phyloP scores from a whole-genome alignment of 805 yeast species.

The Lachancea waltii region DNA sequence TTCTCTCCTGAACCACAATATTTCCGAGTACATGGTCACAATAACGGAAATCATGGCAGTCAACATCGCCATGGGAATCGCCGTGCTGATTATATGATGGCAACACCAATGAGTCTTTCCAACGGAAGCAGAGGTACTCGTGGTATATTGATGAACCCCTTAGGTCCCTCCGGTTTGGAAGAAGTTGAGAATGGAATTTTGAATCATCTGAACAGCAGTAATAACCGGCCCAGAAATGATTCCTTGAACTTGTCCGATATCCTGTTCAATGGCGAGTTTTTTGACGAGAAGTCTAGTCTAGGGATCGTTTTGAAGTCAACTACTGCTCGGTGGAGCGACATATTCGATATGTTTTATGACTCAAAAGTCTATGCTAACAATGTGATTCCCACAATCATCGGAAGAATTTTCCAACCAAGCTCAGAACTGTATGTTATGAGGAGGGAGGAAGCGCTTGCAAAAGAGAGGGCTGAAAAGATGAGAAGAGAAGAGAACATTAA shows the following conservation, averaged over 20 bases:
- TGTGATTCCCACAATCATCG: constrained; percentile 39
- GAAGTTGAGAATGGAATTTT: constrained; percentile 29
- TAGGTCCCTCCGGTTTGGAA: constrained; percentile 31
- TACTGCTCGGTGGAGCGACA: constrained; percentile 62
- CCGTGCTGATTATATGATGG: constrained; percentile 19
- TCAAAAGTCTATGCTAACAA: constrained; percentile 34
- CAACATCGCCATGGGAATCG: constrained; percentile 19
- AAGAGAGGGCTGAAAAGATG: constrained; percentile 29
- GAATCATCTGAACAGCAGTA: constrained; percentile 22
- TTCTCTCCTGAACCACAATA: constrained; percentile 26
- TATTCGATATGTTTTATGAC: constrained; percentile 45
- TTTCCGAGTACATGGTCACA: constrained; percentile 23
- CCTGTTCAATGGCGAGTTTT: constrained; percentile 27
- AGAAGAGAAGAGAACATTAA: constrained; percentile 28
- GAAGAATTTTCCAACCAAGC: constrained; percentile 45
- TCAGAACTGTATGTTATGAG: constrained; percentile 31
- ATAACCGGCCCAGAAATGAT: constrained; percentile 22
- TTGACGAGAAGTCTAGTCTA: constrained; percentile 28
- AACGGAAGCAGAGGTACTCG: constrained; percentile 26
- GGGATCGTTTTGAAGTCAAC: constrained; percentile 41
- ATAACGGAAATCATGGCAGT: constrained; percentile 4
- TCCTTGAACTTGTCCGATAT: constrained; percentile 27
- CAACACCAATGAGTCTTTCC: constrained; percentile 27
- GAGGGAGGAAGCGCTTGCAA: constrained; percentile 19
- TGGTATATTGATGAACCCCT: constrained; percentile 28